Evolutionary conservation across 2,329 filamentous ascomycete genomes (phyloP), one percentile per base, ranked within the genome.

Genomic region (Pseudogymnoascus sp.): DNA sequence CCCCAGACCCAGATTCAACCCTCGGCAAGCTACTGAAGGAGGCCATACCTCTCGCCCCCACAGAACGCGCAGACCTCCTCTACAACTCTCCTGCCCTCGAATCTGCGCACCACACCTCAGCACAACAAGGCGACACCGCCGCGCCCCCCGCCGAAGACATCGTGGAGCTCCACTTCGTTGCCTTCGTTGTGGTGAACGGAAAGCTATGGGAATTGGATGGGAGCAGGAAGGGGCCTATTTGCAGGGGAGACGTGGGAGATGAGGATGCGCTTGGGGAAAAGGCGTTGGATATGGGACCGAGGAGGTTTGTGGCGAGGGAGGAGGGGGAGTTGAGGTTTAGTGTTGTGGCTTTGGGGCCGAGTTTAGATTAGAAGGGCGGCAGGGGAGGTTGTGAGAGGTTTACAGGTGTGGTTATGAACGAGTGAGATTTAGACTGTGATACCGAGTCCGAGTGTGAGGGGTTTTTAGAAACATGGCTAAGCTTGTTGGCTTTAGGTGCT

Each of bases 101-200:
- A 63, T 80, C 77, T 4, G 93, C 91, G 6, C 93, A 97, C 77
- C 84, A 85, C 57, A 83, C 84, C 65, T 92, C 91, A 13, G 95
- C 93, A 4, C 82, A 82, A 7, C 79, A 82, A 65, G 93, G 93
- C 21, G 91, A 93, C 73, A 96, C 92, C 17, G 75, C 80, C 11
- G 90, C 93, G 1, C 93, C 95, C 0, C 78, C 83, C 62, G 91
- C 92, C 6, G 83, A 66, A 86, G 89, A 90, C 70, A 84, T 88
- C 69, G 82, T 96, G 15, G 95, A 97, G 72, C 80, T 97, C 69
- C 95, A 99, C 78, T 97, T 96, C 74, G 93, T 97, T 50, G 95
- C 91, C 72, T 99, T 97, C 76, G 89, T 95, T 62, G 95, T 93
- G 79, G 80, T 80, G 33, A 86, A 89, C 74, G 87, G 87, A 63